These are phyloP conservation scores for Saturnispora ahearnii DNA, from an alignment of 805 yeast genomes.

Conservation along the genomic window DNA sequence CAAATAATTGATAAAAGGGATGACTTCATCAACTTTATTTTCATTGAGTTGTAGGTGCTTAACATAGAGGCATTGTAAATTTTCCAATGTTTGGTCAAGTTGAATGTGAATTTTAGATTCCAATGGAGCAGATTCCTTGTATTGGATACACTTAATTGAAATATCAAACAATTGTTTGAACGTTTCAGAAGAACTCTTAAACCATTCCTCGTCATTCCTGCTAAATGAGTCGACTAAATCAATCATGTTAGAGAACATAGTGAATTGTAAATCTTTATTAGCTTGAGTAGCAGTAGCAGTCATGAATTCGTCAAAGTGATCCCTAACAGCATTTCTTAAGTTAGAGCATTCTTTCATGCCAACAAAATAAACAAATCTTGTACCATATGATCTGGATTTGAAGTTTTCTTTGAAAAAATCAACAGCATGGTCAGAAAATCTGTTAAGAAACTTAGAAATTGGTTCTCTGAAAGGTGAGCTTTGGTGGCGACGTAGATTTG, in stretches of 20 bases:
- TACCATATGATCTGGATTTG: conserved; percentile 54
- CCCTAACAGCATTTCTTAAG: conserved; percentile 47
- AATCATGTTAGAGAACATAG: conserved; percentile 64
- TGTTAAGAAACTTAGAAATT: conserved; percentile 72
- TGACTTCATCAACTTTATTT: conserved; percentile 24
- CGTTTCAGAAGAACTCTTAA: conserved; percentile 39
- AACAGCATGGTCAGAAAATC: conserved; percentile 69
- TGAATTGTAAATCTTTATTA: conserved; percentile 44
- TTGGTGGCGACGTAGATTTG: conserved; percentile 74
- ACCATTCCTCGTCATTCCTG: conserved; percentile 42
- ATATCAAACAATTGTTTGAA: conserved; percentile 35
- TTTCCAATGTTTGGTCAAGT: conserved; percentile 57
- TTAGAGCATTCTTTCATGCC: conserved; percentile 44
- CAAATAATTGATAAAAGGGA: conserved; percentile 35
- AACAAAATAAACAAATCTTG: conserved; percentile 59
- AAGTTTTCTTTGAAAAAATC: conserved; percentile 62
- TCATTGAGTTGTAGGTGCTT: conserved; percentile 14
- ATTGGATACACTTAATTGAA: conserved; percentile 35
- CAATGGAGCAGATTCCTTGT: conserved; percentile 35
- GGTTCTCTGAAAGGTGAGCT: conserved; percentile 89
- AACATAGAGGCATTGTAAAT: conserved; percentile 45
- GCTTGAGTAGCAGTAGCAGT: conserved; percentile 39
- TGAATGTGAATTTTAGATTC: conserved; percentile 60
- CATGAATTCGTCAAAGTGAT: conserved; percentile 40
- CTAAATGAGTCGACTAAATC: conserved; percentile 53